A percentile compares a stretch with the other conserved stretches of the same genome.
phyloP scores from a whole-genome alignment of 2,329 filamentous ascomycete genomes.

The Ustilaginoidea virens region DNA sequence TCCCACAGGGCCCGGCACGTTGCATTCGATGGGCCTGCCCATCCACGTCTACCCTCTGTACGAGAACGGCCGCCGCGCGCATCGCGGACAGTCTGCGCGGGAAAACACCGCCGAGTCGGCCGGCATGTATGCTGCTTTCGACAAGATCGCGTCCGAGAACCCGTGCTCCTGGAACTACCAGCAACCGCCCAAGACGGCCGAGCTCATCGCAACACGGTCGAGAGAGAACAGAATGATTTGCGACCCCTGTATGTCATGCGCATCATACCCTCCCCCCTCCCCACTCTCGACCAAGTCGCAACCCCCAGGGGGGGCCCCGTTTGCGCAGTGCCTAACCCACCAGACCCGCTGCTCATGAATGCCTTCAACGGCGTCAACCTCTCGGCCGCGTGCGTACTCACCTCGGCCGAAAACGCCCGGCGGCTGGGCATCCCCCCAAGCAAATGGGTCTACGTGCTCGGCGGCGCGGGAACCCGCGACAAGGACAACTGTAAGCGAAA shows the following conservation, averaged over 20 bases:
- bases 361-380: conserved; percentile 56
- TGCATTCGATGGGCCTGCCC: conserved; percentile 43
- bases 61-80: conserved; percentile 46
- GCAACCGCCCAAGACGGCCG: conserved; percentile 24
- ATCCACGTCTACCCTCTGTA: conserved; percentile 55
- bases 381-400: conserved; percentile 43
- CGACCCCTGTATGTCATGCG: conserved; percentile 37
- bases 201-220: conserved; percentile 36
- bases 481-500: conserved; percentile 28
- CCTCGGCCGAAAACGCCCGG: conserved; percentile 36
- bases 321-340: background rate
- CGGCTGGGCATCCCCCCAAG: conserved; percentile 36
- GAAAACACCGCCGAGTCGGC: conserved; percentile 46
- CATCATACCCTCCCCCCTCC: background rate
- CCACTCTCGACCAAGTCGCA: background rate
- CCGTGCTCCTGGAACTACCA: conserved; percentile 43
- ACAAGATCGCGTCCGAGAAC: conserved; percentile 36
- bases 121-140: conserved; percentile 44
- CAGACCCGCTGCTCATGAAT: conserved; percentile 55
- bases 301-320: too few relatives aligned
- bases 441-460: conserved; percentile 49
- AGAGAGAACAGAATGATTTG: conserved; percentile 52
- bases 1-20: conserved; percentile 34
- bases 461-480: conserved; percentile 47
- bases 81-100: conserved; percentile 33